Percentiles rank a stretch among this genome's conserved stretches.
phyloP scores from a whole-genome alignment of 2,329 filamentous ascomycete genomes.

The Phoma sp. region DNA sequence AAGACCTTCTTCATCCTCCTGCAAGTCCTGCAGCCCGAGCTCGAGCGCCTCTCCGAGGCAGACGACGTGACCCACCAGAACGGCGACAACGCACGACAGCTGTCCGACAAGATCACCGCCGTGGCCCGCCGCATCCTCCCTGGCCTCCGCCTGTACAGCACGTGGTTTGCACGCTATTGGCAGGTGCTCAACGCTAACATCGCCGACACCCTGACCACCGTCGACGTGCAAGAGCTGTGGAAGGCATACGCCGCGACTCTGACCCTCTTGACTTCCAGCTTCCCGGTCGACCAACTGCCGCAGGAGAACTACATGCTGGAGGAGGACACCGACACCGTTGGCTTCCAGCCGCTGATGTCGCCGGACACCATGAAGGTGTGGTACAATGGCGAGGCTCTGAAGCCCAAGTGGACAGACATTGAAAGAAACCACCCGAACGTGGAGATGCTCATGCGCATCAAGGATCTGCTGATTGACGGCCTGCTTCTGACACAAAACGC shows the following conservation, averaged over 20 bases:
- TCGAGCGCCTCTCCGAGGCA: conserved; percentile 63
- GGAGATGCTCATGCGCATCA: conserved; percentile 72
- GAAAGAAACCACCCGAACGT: conserved; percentile 64
- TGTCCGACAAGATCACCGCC: conserved; percentile 62
- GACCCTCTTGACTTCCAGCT: conserved; percentile 65
- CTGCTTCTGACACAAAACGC: conserved; percentile 62
- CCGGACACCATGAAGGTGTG: conserved; percentile 61
- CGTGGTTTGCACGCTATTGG: conserved; percentile 68
- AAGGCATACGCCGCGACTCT: conserved; percentile 69
- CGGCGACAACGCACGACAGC: conserved; percentile 42
- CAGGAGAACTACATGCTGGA: conserved; percentile 69
- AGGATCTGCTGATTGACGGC: conserved; percentile 68
- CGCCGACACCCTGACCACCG: conserved; percentile 62
- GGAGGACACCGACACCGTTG: conserved; percentile 72
- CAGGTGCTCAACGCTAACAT: conserved; percentile 62
- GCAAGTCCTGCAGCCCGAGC: conserved; percentile 72
- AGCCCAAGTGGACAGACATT: conserved; percentile 62
- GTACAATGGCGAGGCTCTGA: conserved; percentile 56
- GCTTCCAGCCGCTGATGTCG: conserved; percentile 67
- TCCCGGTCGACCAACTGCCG: conserved; percentile 64
- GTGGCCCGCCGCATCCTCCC: conserved; percentile 69
- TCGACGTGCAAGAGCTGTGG: conserved; percentile 69
- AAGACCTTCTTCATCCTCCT: conserved; percentile 78
- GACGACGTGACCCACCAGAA: conserved; percentile 56
- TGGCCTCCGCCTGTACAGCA: conserved; percentile 71